Evolutionary conservation across 192 early-diverging fungal species (phyloP).

Genomic region (Backusella morwellensis): DNA sequence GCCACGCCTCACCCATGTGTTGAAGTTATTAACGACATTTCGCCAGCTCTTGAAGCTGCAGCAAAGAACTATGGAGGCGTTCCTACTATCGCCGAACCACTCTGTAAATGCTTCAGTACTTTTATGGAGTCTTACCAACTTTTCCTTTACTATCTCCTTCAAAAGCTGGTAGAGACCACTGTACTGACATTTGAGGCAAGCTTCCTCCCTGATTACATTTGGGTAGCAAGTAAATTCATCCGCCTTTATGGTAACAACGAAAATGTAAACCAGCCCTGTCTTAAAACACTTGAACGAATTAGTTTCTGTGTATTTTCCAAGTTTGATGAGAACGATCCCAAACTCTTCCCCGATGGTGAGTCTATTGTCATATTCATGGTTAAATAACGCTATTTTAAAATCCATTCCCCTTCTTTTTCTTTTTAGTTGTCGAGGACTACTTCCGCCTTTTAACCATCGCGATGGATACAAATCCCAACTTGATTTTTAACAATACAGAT

Average conservation of each 20-base stretch:
- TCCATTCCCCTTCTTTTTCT: constrained; percentile 6
- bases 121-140: constrained; percentile 56
- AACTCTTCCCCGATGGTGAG: constrained; percentile 69
- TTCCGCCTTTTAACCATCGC: constrained; percentile 55
- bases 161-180: constrained; percentile 56
- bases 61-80: constrained; percentile 50
- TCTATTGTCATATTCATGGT: not conserved
- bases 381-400: constrained; percentile 4
- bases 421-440: constrained; percentile 76
- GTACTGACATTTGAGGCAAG: constrained; percentile 69
- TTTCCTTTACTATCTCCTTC: constrained; percentile 52
- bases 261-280: constrained; percentile 42
- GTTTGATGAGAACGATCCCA: constrained; percentile 47
- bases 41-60: constrained; percentile 68
- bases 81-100: constrained; percentile 44
- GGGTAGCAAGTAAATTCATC: constrained; percentile 72
- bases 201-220: constrained; percentile 70
- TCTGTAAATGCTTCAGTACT: constrained; percentile 56
- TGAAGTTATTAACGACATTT: constrained; percentile 62
- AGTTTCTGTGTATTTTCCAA: constrained; percentile 63
- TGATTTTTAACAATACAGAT: constrained; percentile 53
- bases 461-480: constrained; percentile 48
- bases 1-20: constrained; percentile 64
- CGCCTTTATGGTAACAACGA: constrained; percentile 60
- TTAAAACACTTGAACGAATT: constrained; percentile 60